Evolutionary conservation across 495 filamentous ascomycete species (phyloP), one percentile per base, ranked within the genome.

Genomic region (Lasiosphaeria miniovina): DNA sequence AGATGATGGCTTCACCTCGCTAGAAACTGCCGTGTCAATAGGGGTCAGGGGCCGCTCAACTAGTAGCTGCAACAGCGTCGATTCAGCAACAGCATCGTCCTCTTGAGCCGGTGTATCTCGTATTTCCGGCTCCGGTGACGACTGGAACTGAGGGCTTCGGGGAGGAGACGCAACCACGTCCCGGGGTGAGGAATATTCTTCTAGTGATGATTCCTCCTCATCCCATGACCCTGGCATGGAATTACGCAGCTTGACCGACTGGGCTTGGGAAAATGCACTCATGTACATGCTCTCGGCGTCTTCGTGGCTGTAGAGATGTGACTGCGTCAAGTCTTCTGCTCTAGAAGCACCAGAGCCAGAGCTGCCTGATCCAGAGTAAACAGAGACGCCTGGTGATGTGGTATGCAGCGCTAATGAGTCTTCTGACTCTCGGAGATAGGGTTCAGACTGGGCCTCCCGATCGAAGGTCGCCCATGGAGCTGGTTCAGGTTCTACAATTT

Each of bases 261-360:
- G 62, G 14, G 71, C 65, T 45, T 80, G 59, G 6, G 79, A 81
- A 46, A 82, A 78, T 3, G 81, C 80, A 57, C 81, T 84, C 80
- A 97, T 93, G 63, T 98, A 98, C 86, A 99, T 88, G 73, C 94
- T 98, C 65, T 93, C 88, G 0, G 94, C 94, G 59, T 98, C 92
- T 58, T 95, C 91, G 57, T 95, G 88, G 55, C 85, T 93, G 69
- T 92, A 98, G 14, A 94, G 69, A 62, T 82, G 90, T 9, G 95
- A 98, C 60, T 90, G 66, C 17, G 81, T 75, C 14, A 90, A 80
- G 56, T 87, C 82, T 35, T 82, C 82, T 10, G 43, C 4, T 12
- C 15, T 35, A 24, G 55, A 40, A 31, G 54, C 15, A 34, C 59
- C 36, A 3, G 70, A 67, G 31, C 61, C 57, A 10, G 61, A 62